phyloP scores from a whole-genome alignment of 129 eudicot species.

The Tagetes erecta region DNA sequence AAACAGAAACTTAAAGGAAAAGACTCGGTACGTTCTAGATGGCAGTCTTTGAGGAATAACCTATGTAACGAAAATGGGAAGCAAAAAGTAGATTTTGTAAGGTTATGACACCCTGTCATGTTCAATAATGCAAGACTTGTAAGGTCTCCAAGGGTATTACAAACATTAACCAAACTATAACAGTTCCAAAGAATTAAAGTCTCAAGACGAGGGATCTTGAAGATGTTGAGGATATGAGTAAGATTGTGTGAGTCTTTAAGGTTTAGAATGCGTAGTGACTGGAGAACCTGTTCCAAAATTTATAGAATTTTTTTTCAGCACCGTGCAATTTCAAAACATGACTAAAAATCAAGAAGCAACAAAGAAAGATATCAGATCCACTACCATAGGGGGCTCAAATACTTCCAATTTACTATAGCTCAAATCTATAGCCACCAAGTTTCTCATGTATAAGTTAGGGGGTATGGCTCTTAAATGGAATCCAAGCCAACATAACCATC shows the following conservation, averaged over 20 bases:
- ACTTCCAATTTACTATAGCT: conserved; percentile 9
- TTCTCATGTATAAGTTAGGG: no score
- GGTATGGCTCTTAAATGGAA: no score
- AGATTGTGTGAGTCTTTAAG: conserved; percentile 33
- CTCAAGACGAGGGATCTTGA: conserved; percentile 26
- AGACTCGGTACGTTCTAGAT: conserved; percentile 6
- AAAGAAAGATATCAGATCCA: neutral
- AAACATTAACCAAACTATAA: conserved; percentile 12
- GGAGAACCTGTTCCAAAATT: conserved; percentile 27
- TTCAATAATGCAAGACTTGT: neutral
- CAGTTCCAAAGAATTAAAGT: conserved; percentile 27
- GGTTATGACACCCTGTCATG: conserved; percentile 23
- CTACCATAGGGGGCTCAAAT: conserved; percentile 16
- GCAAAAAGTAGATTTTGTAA: neutral
- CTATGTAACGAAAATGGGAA: conserved; percentile 18
- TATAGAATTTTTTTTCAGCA: neutral
- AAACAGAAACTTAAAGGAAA: conserved; percentile 9
- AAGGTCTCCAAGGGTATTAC: conserved; percentile 25
- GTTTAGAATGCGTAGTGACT: conserved; percentile 25
- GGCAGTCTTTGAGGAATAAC: conserved; percentile 19
- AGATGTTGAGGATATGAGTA: neutral
- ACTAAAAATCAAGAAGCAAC: neutral
- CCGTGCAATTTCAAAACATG: neutral
- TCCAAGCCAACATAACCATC: neutral
- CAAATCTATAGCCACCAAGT: no score